phyloP scores from a whole-genome alignment of 441 rosid species.

The Gossypium schwendimanii region DNA sequence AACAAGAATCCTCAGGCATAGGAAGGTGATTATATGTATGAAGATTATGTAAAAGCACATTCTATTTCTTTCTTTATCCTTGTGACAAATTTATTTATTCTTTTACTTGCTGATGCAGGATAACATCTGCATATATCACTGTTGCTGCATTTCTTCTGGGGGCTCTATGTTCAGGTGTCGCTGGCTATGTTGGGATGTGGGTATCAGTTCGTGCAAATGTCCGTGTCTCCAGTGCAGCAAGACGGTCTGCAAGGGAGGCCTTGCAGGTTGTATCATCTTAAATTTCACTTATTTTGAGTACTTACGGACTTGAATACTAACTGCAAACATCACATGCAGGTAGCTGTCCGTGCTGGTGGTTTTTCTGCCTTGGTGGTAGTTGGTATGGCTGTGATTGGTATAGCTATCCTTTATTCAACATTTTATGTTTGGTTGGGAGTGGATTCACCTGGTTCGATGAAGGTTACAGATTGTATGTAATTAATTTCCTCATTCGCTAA shows the following conservation, averaged over 20 bases:
- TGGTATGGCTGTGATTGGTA: conserved; percentile 96
- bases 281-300: conserved; percentile 4
- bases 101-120: conserved; percentile 42
- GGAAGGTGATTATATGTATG: conserved; percentile 56
- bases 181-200: conserved; percentile 99
- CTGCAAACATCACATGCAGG: conserved; percentile 36
- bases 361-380: conserved; percentile 95
- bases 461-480: conserved; percentile 81
- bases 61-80: neutral
- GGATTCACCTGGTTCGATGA: conserved; percentile 77
- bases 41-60: conserved; percentile 1
- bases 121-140: conserved; percentile 75
- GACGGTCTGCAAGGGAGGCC: conserved; percentile 97
- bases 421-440: conserved; percentile 91
- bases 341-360: conserved; percentile 97
- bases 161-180: conserved; percentile 87
- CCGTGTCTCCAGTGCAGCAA: conserved; percentile 94
- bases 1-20: conserved; percentile 91
- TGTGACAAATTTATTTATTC: conserved; percentile 18
- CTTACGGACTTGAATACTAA: conserved; percentile 17
- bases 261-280: conserved; percentile 59
- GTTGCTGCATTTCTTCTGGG: conserved; percentile 95
- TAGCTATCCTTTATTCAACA: conserved; percentile 85
- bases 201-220: conserved; percentile 98
- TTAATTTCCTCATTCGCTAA: conserved; percentile 3